Conservation (phyloP, 1,284 basidiomycete species). For the Acaromyces ingoldii region DNA sequence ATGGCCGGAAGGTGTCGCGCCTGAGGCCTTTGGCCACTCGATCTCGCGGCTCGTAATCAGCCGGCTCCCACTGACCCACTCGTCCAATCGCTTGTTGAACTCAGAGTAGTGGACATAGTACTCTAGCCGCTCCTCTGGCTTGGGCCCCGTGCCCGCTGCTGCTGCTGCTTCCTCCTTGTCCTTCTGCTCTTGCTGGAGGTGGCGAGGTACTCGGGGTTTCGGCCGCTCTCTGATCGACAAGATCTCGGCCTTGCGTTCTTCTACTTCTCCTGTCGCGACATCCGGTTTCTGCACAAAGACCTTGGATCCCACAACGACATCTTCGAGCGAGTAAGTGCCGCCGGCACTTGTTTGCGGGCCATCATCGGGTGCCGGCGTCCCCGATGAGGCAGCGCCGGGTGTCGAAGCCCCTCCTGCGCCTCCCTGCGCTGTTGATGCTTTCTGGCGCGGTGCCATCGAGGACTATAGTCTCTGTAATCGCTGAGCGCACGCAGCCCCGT, state of each 20-base stretch:
- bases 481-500: too few species aligned
- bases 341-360: slow-evolving; percentile 25
- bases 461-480: too few species aligned
- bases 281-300: slow-evolving; percentile 46
- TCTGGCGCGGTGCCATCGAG: too few species aligned
- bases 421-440: too few species aligned
- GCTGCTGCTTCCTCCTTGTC: slow-evolving; percentile 27
- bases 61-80: slow-evolving; percentile 89
- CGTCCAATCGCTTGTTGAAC: slow-evolving; percentile 96
- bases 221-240: slow-evolving; percentile 45
- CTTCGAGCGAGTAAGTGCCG: slow-evolving; percentile 40
- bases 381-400: slow-evolving; percentile 5
- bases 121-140: slow-evolving; percentile 58
- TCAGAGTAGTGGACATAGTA: slow-evolving; percentile 97
- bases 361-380: slow-evolving; percentile 27
- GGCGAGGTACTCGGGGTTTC: slow-evolving; percentile 25
- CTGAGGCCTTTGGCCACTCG: slow-evolving; percentile 75
- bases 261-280: slow-evolving; percentile 38
- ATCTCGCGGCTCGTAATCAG: slow-evolving; percentile 79
- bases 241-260: slow-evolving; percentile 47
- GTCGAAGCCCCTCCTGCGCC: too few species aligned
- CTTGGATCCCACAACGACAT: slow-evolving; percentile 42
- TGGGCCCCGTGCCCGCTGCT: slow-evolving; percentile 58
- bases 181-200: slow-evolving; percentile 21
- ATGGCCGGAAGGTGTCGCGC: slow-evolving; percentile 19